phyloP scores from a whole-genome alignment of 1,284 basidiomycete genomes.

The Microbotryum lychnidis-dioicae region DNA sequence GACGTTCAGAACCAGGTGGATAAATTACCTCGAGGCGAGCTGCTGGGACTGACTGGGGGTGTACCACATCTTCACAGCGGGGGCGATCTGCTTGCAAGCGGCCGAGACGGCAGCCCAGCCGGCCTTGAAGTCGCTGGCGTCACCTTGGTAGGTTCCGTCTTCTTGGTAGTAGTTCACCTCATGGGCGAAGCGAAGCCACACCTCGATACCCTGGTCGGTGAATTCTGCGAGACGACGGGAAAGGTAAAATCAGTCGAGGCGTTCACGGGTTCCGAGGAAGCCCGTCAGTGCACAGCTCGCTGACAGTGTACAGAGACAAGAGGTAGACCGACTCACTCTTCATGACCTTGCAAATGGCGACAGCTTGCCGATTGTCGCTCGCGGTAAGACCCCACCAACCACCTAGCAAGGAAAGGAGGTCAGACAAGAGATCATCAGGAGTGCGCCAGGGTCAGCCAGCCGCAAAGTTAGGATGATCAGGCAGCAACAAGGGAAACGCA shows the following conservation, averaged over 20 bases:
- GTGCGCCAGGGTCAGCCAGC: no score
- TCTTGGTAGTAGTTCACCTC: slow-evolving; percentile 21
- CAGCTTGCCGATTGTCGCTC: slow-evolving; percentile 36
- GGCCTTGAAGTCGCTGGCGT: slow-evolving; percentile 38
- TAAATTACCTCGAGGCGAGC: slow-evolving; percentile 15
- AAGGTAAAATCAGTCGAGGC: no score
- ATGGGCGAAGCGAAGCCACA: slow-evolving; percentile 41
- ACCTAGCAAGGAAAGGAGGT: slow-evolving; percentile 5
- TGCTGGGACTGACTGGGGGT: slow-evolving; percentile 3
- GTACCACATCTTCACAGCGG: slow-evolving; percentile 39
- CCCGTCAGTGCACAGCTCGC: no score
- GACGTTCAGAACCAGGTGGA: slow-evolving; percentile 20
- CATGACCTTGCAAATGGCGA: slow-evolving; percentile 38
- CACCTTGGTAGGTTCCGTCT: slow-evolving; percentile 35
- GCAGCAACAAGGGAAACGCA: not conserved
- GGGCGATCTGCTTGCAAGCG: slow-evolving; percentile 35
- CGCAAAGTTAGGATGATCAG: no score
- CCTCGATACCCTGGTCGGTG: slow-evolving; percentile 40
- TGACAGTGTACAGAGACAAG: no score
- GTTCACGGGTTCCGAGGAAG: no score
- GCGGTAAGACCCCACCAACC: slow-evolving; percentile 33
- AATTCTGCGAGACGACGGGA: slow-evolving; percentile 24
- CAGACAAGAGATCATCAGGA: no score
- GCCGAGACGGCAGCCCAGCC: slow-evolving; percentile 39
- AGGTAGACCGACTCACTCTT: slow-evolving; percentile 21